These are phyloP conservation scores for Claviceps sp. DNA, from an alignment of 2,329 filamentous ascomycete species.

Conservation along the genomic window DNA sequence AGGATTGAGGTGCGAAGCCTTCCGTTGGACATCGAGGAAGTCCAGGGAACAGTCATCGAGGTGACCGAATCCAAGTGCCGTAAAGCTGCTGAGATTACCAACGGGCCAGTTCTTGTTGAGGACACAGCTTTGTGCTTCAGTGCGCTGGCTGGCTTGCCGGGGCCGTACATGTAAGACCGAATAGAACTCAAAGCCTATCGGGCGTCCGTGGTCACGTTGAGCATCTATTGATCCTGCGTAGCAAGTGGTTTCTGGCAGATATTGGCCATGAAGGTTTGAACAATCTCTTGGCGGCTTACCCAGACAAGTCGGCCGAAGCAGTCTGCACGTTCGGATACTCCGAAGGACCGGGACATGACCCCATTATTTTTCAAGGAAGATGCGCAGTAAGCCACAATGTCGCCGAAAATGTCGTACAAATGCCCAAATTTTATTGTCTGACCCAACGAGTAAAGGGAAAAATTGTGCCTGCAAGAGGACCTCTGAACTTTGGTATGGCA, in stretches of 20 bases:
- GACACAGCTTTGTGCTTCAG: constrained; percentile 92
- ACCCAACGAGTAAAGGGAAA: constrained; percentile 36
- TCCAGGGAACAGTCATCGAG: constrained; percentile 86
- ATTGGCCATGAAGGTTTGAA: constrained; percentile 79
- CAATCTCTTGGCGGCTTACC: constrained; percentile 76
- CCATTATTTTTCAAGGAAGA: constrained; percentile 81
- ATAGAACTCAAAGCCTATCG: constrained; percentile 34
- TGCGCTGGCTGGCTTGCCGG: constrained; percentile 79
- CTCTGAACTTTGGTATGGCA: constrained; percentile 63
- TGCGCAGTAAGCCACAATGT: constrained; percentile 48
- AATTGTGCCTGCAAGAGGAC: constrained; percentile 74
- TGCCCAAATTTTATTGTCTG: neutral
- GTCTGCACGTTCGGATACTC: constrained; percentile 95
- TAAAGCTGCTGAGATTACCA: constrained; percentile 63
- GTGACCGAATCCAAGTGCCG: constrained; percentile 81
- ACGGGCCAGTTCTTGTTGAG: constrained; percentile 85
- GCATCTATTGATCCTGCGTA: constrained; percentile 21
- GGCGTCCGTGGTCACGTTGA: constrained; percentile 10
- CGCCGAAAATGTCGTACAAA: neutral
- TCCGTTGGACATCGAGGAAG: constrained; percentile 69
- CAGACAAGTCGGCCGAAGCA: constrained; percentile 82
- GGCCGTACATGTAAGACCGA: constrained; percentile 73
- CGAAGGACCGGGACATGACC: constrained; percentile 68
- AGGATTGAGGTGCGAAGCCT: constrained; percentile 62
- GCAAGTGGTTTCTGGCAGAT: constrained; percentile 84